Evolutionary conservation across 495 filamentous ascomycete species (phyloP).

Genomic region (Articulospora tetracladia): DNA sequence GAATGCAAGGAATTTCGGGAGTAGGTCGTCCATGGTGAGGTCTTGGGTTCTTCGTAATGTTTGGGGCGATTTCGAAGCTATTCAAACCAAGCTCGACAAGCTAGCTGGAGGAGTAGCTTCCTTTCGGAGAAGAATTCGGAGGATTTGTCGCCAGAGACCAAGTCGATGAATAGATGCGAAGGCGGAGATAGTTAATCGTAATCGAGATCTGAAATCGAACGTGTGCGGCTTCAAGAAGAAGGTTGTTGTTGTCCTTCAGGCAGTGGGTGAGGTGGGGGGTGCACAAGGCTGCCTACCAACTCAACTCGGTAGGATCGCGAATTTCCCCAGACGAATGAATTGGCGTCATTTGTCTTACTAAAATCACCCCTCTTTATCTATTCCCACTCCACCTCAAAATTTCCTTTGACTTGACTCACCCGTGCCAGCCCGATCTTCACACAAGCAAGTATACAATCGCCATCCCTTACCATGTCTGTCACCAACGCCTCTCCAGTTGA

Average conservation of each 20-base stretch:
- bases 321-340: background rate
- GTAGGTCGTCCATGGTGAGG: conserved; percentile 30
- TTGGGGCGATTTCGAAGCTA: background rate
- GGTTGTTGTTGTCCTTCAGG: background rate
- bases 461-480: conserved; percentile 57
- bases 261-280: background rate
- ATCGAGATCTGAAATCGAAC: background rate
- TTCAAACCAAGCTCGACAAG: background rate
- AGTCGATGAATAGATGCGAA: too few relatives aligned
- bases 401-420: conserved; percentile 5
- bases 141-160: background rate
- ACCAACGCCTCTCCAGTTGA: conserved; percentile 66
- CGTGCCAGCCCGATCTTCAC: background rate
- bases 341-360: background rate
- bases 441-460: background rate
- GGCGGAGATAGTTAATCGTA: background rate
- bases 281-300: conserved; percentile 7
- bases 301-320: background rate
- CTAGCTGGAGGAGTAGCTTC: background rate
- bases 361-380: background rate
- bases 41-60: background rate
- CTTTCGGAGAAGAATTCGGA: background rate
- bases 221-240: background rate
- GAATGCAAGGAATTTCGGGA: conserved; percentile 35
- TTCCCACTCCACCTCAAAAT: conserved; percentile 9